phyloP scores from a whole-genome alignment of 1,139 yeast species.

The Sugiyamaella xylanicola region DNA sequence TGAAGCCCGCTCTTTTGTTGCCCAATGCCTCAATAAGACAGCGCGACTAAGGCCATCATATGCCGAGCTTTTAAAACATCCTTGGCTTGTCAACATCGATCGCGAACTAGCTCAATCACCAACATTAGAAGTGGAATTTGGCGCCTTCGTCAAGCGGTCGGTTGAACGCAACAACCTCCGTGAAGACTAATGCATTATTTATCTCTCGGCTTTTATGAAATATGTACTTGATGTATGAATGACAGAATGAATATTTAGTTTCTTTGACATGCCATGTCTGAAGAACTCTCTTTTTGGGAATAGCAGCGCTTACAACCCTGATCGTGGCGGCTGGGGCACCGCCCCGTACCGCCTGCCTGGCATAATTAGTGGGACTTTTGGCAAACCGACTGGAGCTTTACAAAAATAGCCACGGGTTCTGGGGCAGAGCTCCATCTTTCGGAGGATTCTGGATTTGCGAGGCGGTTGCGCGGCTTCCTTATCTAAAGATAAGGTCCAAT shows the following conservation, averaged over 20 bases:
- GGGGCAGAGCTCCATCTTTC: too few relatives aligned
- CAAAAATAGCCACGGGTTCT: too few relatives aligned
- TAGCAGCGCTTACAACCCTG: too few relatives aligned
- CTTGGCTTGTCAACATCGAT: constrained; percentile 68
- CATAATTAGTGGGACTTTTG: too few relatives aligned
- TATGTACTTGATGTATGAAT: constrained; percentile 7
- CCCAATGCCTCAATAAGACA: constrained; percentile 74
- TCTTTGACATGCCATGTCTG: too few relatives aligned
- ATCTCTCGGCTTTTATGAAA: not conserved
- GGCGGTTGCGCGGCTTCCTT: not conserved
- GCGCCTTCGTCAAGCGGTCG: constrained; percentile 42
- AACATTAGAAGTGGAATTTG: constrained; percentile 47
- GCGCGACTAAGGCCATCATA: constrained; percentile 87
- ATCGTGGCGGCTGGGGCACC: too few relatives aligned
- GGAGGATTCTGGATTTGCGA: too few relatives aligned
- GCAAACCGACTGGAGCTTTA: too few relatives aligned
- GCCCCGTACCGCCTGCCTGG: too few relatives aligned
- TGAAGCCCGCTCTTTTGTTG: constrained; percentile 83
- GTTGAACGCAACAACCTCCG: constrained; percentile 21
- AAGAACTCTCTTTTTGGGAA: too few relatives aligned
- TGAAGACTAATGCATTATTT: constrained; percentile 4
- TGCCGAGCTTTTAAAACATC: constrained; percentile 68
- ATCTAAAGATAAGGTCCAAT: not conserved
- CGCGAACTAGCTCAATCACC: constrained; percentile 35
- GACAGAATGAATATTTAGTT: not conserved